These are phyloP conservation scores for Solanum hybrid DNA, from an alignment of 305 asterid genomes.

Conservation along the genomic window DNA sequence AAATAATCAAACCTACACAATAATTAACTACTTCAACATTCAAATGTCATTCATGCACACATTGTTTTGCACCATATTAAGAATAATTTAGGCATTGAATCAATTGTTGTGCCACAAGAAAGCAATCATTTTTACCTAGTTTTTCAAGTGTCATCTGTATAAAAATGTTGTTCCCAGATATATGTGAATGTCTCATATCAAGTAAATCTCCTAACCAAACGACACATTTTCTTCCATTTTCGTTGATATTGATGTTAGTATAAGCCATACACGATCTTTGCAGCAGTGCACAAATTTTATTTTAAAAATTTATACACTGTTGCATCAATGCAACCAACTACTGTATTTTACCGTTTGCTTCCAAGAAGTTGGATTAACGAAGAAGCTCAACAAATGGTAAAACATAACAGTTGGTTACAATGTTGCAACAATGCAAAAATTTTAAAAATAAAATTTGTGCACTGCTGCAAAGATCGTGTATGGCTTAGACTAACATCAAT, in stretches of 20 bases:
- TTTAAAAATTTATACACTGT: no score
- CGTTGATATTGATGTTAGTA: not conserved
- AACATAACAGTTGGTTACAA: not conserved
- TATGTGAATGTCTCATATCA: not conserved
- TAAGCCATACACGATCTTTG: not conserved
- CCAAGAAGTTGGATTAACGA: not conserved
- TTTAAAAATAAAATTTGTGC: not conserved
- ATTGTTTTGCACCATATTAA: not conserved
- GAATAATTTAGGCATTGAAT: not conserved
- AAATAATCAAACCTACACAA: not conserved
- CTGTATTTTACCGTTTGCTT: not conserved
- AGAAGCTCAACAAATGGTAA: not conserved
- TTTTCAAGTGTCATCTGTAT: not conserved
- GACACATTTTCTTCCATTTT: not conserved
- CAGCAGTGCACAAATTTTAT: not conserved
- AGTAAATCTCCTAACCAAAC: not conserved
- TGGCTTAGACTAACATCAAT: not conserved
- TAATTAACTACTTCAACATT: not conserved
- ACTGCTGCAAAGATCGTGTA: no score
- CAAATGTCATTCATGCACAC: not conserved
- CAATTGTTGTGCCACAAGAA: no score
- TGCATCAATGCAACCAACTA: not conserved
- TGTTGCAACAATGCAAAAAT: fast-evolving
- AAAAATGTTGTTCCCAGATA: not conserved
- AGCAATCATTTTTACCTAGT: no score